A percentile compares a stretch with the other conserved stretches of the same genome.
These are phyloP conservation scores for Trametes maxima DNA, from an alignment of 768 basidiomycete species.

Conservation along the genomic window DNA sequence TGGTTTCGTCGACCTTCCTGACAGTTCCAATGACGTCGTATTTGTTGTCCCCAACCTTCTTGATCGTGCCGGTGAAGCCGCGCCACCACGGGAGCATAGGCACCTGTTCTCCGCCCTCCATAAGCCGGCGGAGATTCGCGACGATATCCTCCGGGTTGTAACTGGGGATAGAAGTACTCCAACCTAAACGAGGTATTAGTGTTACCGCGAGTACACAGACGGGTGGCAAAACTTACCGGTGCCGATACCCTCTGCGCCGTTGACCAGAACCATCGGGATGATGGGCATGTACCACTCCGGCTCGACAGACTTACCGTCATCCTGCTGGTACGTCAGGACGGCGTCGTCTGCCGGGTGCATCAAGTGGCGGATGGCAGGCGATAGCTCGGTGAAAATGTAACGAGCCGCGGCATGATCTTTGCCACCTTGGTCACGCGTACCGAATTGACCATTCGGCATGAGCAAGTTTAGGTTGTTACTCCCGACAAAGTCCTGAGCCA, in stretches of 20 bases:
- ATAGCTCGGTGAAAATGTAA: constrained; percentile 90
- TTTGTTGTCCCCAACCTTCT: constrained; percentile 78
- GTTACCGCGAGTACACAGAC: not conserved
- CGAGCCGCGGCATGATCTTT: constrained; percentile 96
- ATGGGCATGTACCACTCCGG: constrained; percentile 95
- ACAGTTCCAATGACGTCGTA: constrained; percentile 78
- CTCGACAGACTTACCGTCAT: constrained; percentile 86
- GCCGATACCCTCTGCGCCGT: constrained; percentile 97
- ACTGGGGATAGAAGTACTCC: constrained; percentile 91
- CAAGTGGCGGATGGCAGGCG: constrained; percentile 70
- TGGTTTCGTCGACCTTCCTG: constrained; percentile 80
- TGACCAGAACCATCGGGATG: constrained; percentile 85
- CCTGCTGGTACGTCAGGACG: constrained; percentile 74
- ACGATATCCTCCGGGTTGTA: constrained; percentile 94
- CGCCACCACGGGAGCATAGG: constrained; percentile 98
- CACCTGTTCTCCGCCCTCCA: constrained; percentile 81
- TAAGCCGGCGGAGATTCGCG: constrained; percentile 80
- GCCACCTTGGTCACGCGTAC: constrained; percentile 90
- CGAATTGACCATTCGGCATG: constrained; percentile 90
- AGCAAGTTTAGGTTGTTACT: constrained; percentile 94
- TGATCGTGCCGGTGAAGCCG: constrained; percentile 90
- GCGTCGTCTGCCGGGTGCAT: constrained; percentile 87
- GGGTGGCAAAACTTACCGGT: constrained; percentile 60
- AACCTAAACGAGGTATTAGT: constrained; percentile 54
- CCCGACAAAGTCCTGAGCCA: constrained; percentile 94